These are phyloP conservation scores for Amanita brunnescens DNA, from an alignment of 768 basidiomycete species.

Conservation along the genomic window DNA sequence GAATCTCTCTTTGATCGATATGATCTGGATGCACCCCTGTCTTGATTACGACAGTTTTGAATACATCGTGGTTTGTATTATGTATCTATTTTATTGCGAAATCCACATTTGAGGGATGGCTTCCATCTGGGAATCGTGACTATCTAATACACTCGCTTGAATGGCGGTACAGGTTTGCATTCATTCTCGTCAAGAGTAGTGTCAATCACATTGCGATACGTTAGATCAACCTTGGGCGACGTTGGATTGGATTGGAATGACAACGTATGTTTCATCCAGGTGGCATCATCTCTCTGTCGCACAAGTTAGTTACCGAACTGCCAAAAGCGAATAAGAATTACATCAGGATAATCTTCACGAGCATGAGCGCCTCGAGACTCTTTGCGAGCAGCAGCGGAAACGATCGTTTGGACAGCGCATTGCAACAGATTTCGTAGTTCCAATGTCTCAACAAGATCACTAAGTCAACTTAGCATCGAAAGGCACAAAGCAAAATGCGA, in stretches of 20 bases:
- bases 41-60: slow-evolving; percentile 6
- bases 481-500: background rate
- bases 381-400: slow-evolving; percentile 85
- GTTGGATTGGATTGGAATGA: slow-evolving; percentile 79
- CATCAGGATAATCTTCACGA: slow-evolving; percentile 96
- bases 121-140: background rate
- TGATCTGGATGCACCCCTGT: slow-evolving; percentile 36
- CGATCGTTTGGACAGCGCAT: slow-evolving; percentile 93
- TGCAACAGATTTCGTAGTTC: slow-evolving; percentile 95
- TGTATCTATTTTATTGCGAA: background rate
- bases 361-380: slow-evolving; percentile 99
- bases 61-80: slow-evolving; percentile 6
- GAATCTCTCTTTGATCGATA: slow-evolving; percentile 45
- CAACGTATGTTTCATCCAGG: slow-evolving; percentile 94
- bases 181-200: slow-evolving; percentile 91
- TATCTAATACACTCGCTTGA: slow-evolving; percentile 89
- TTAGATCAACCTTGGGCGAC: slow-evolving; percentile 79
- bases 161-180: slow-evolving; percentile 95
- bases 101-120: background rate
- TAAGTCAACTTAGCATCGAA: slow-evolving; percentile 20
- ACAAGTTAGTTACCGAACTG: slow-evolving; percentile 1
- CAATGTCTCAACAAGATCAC: slow-evolving; percentile 93
- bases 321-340: slow-evolving; percentile 16
- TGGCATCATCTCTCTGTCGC: slow-evolving; percentile 76
- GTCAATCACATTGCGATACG: slow-evolving; percentile 81